Base-by-base conservation (phyloP, 2,329 filamentous ascomycete species). In the Exophiala phaeomuriformis region DNA sequence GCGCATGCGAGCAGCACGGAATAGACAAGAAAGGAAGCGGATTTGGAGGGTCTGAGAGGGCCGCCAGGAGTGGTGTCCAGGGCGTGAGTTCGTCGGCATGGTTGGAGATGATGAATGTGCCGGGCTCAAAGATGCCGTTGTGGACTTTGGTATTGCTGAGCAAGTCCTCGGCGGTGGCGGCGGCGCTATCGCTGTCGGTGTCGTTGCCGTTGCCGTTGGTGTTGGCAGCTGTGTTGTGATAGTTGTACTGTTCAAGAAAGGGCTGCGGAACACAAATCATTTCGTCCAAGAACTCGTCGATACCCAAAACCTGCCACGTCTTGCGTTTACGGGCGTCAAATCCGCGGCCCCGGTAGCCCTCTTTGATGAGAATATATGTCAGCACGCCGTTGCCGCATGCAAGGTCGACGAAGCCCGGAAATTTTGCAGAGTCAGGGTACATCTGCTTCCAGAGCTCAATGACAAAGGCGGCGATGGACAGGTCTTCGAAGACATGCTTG, bases 401-500 rank as follows among this genome's bases (percentile, higher is more conserved):
- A 43, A 98, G 89, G 65, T 98, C 93, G 19, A 96, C 87, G 64
- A 97, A 98, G 0, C 91, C 90, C 0, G 89, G 88, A 63, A 95
- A 96, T 4, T 64, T 65, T 2, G 59, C 53, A 10, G 53, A 19
- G 6, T 33, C 9, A 67, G 4, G 19, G 10, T 97, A 97, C 83
- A 95, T 91, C 53, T 85, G 82, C 8, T 74, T 72, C 93, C 93
- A 98, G 1, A 97, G 73, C 72, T 96, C 90, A 29, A 97, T 88
- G 48, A 97, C 74, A 64, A 96, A 98, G 0, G 91, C 87, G 0
- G 91, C 87, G 58, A 98, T 96, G 3, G 83, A 80, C 19, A 98
- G 72, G 66, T 97, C 91, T 67, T 98, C 93, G 69, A 96, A 97
- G 2, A 97, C 89, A 66, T 97, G 90, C 68, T 97, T 98, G 10